Base-by-base conservation (phyloP, 306 rosid species). In the Hylodesmum podocarpum region DNA sequence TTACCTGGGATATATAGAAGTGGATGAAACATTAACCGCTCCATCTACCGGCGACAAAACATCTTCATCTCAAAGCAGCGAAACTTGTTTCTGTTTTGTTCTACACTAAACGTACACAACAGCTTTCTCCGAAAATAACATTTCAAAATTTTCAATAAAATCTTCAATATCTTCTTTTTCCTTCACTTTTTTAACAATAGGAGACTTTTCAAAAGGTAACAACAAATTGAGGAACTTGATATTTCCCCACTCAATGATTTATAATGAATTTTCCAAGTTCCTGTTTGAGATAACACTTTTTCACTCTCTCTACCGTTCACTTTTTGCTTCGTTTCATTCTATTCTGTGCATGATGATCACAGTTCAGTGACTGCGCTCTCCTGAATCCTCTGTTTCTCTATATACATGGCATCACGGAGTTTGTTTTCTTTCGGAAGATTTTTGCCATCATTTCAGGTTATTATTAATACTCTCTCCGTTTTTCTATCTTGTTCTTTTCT, bases 401-500 rank as follows among this genome's bases (percentile, higher is more conserved):
- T 22, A 53, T 43, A 14, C 72, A 82, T 85, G 88, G 86, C 80
- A 67, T 75, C 41, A 76, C 61, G 66, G 19, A 70, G 66, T 34
- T 73, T 69, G 1, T 53, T 81, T 5, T 69, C 84, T 24, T 78
- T 74, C 43, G 59, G 65, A 68, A 78, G 29, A 47, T 49, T 78
- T 16, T 70, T 28, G 77, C 16, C 70, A 0, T 22, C 21, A 29
- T 24, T 66, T 47, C 81, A 65, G 86, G 88, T 85, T 78, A 21
- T 78, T 78, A 57, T 24, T 24, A 5, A n/a, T 25, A 67, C 78
- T 39, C 78, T 70, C 25, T 73, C 51, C 4, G 29, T 27, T 36
- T 36, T 64, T 47, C 44, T 66, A 9, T 37, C n/a, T 13, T 40
- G 41, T 77, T 13, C 15, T 65, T 53, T 53, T 66, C 64, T 4